Conservation (phyloP, 225 moss, liverwort and hornwort genomes). For the Polytrichum formosum region DNA sequence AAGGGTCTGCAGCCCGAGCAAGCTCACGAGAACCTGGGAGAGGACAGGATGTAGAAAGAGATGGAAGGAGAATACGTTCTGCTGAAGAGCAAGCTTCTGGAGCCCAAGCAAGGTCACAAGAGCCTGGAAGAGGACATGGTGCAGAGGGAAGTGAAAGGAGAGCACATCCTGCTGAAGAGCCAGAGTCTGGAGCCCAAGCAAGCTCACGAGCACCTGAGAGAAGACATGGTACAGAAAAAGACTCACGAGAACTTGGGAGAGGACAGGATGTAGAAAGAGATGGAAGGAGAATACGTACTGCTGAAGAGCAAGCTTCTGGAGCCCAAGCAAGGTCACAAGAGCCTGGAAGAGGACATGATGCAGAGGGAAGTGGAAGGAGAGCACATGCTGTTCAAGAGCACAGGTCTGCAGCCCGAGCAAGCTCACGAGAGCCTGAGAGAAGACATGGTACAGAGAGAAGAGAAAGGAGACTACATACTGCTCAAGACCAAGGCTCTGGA, state of each 20-base stretch:
- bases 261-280: constrained; percentile 20
- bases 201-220: no score
- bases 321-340: constrained; percentile 14
- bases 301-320: constrained; percentile 13
- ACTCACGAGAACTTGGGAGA: not conserved
- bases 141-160: constrained; percentile 12
- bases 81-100: constrained; percentile 11
- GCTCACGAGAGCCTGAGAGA: not conserved
- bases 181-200: not conserved
- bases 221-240: constrained; percentile 18
- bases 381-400: not conserved
- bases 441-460: constrained; percentile 18
- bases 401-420: not conserved
- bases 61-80: not conserved
- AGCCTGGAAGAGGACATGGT: constrained; percentile 11
- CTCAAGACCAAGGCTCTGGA: constrained; percentile 15
- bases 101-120: constrained; percentile 15
- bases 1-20: not conserved
- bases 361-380: constrained; percentile 9
- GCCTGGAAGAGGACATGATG: constrained; percentile 13
- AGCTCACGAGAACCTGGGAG: not conserved
- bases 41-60: constrained; percentile 20
- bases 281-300: not conserved
- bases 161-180: not conserved
- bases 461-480: constrained; percentile 27